These are phyloP conservation scores for Meyerozyma guilliermondii DNA, from an alignment of 1,139 yeast genomes.

Conservation along the genomic window DNA sequence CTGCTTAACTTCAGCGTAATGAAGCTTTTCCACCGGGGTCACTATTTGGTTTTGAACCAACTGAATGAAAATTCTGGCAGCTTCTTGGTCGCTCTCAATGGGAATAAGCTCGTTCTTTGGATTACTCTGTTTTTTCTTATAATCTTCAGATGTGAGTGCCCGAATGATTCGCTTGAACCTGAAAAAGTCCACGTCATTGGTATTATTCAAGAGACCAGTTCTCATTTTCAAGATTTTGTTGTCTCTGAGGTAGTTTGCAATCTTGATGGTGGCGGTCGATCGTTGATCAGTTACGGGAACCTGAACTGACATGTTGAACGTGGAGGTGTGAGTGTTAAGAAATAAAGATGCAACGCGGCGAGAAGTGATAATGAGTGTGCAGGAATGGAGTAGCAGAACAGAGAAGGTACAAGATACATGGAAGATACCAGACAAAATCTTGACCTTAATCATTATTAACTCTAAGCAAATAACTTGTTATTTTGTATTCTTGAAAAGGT, in stretches of 20 bases:
- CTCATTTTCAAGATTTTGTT: conserved; percentile 68
- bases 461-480: too few relatives aligned
- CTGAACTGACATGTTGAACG: conserved; percentile 6
- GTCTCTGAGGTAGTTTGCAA: conserved; percentile 70
- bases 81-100: conserved; percentile 47
- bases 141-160: conserved; percentile 72
- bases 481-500: not conserved
- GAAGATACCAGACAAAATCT: too few relatives aligned
- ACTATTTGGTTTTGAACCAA: conserved; percentile 73
- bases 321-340: too few relatives aligned
- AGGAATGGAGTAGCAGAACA: too few relatives aligned
- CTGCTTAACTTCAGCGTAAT: conserved; percentile 64
- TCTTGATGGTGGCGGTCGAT: conserved; percentile 41
- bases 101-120: conserved; percentile 57
- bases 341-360: too few relatives aligned
- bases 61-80: conserved; percentile 57
- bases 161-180: conserved; percentile 78
- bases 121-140: conserved; percentile 50
- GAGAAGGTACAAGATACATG: too few relatives aligned
- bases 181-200: conserved; percentile 72
- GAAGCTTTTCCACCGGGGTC: conserved; percentile 68
- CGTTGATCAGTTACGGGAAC: conserved; percentile 14
- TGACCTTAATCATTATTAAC: too few relatives aligned
- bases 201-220: conserved; percentile 68
- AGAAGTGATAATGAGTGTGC: too few relatives aligned